Evolutionary conservation across 345 rosid genomes (phyloP).

Genomic region (Camelina sativa): DNA sequence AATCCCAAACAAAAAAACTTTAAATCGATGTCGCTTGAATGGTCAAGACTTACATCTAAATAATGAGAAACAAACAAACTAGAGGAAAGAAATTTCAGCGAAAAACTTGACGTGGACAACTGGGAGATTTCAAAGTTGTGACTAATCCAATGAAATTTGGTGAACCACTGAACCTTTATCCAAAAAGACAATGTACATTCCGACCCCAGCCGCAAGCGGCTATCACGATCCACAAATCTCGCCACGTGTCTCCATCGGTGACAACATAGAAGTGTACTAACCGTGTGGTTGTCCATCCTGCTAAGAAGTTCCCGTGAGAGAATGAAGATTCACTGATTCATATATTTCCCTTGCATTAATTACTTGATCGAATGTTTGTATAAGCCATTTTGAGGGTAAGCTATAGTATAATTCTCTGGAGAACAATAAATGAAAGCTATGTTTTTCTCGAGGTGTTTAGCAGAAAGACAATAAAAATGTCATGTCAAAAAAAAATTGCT

Average conservation of each 20-base stretch:
- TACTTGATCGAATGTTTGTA: constrained; percentile 8
- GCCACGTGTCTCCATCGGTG: constrained; percentile 31
- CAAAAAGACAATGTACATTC: constrained; percentile 31
- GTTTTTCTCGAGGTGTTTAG: not conserved
- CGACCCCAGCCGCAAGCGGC: constrained; percentile 34
- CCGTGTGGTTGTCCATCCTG: constrained; percentile 22
- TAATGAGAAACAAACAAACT: constrained; percentile 39
- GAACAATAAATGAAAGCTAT: not conserved
- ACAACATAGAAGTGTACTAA: constrained; percentile 34
- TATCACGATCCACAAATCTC: constrained; percentile 33
- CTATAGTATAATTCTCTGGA: not conserved
- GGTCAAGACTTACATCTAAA: constrained; percentile 29
- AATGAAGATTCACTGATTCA: not conserved
- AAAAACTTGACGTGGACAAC: constrained; percentile 35
- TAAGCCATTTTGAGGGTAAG: not conserved
- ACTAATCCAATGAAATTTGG: constrained; percentile 25
- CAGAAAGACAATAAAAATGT: not conserved
- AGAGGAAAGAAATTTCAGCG: constrained; percentile 4
- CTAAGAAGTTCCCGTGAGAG: not conserved
- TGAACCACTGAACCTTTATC: constrained; percentile 28
- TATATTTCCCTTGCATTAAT: not conserved
- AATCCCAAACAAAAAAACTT: constrained; percentile 28
- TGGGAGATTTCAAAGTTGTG: constrained; percentile 15
- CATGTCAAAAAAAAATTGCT: not conserved
- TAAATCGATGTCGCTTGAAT: constrained; percentile 28